A percentile compares a stretch with the other conserved stretches of the same genome.
These are phyloP conservation scores for Verticillium albo-atrum DNA, from an alignment of 2,329 filamentous ascomycete genomes.

Conservation along the genomic window DNA sequence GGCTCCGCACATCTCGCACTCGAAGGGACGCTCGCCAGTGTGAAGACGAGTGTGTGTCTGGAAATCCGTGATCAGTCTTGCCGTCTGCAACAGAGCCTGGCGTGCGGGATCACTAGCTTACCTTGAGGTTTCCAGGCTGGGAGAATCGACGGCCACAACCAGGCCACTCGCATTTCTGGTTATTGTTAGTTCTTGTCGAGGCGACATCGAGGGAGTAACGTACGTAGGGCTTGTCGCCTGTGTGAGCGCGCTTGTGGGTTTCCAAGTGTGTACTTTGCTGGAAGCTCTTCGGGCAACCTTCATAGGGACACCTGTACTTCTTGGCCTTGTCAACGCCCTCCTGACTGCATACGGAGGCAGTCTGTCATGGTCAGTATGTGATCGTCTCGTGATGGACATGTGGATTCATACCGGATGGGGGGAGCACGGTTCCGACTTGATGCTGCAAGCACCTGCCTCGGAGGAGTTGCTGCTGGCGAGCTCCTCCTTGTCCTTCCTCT, in stretches of 20 bases:
- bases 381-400: too few species aligned
- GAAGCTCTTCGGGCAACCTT: conserved; percentile 76
- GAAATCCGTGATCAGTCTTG: too few species aligned
- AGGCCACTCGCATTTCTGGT: conserved; percentile 62
- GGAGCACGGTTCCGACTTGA: conserved; percentile 8
- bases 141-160: conserved; percentile 79
- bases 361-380: not conserved
- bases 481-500: conserved; percentile 45
- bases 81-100: not conserved
- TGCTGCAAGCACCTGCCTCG: conserved; percentile 10
- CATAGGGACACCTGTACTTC: conserved; percentile 68
- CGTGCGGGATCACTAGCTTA: conserved; percentile 25
- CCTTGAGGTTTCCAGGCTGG: conserved; percentile 86
- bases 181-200: conserved; percentile 17
- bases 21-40: conserved; percentile 80
- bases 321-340: conserved; percentile 31
- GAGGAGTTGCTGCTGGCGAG: conserved; percentile 15
- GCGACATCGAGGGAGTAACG: conserved; percentile 27
- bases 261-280: conserved; percentile 89
- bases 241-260: conserved; percentile 85
- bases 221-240: conserved; percentile 86
- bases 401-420: not conserved
- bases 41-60: conserved; percentile 81
- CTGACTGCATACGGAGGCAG: not conserved
- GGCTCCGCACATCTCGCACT: conserved; percentile 75